phyloP scores from a whole-genome alignment of 108 stramenopile species.

The Parietichytrium sp. region DNA sequence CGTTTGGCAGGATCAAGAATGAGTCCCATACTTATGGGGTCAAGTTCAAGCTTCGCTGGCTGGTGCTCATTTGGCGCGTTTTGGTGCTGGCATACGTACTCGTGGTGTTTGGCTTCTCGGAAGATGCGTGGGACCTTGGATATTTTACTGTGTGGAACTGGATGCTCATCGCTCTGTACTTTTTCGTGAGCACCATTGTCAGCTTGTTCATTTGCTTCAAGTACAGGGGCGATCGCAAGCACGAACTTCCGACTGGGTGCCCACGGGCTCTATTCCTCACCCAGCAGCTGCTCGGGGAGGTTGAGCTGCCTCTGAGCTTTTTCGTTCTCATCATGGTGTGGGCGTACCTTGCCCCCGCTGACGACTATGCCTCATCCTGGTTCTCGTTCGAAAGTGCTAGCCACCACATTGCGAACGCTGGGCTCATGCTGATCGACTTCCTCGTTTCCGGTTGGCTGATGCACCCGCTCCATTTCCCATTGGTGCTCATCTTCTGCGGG shows the following conservation, averaged over 20 bases:
- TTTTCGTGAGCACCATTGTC: not conserved
- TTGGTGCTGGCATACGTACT: not conserved
- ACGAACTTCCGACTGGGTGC: not conserved
- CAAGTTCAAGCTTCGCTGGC: not conserved
- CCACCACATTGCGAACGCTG: not conserved
- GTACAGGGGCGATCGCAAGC: not conserved
- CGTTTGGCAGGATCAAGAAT: not conserved
- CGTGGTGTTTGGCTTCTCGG: not conserved
- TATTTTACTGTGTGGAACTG: constrained; percentile 8
- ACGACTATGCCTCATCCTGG: not conserved
- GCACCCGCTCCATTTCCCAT: not conserved
- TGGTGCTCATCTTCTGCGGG: not conserved
- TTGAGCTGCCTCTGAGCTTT: not conserved
- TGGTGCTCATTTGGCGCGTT: constrained; percentile 4
- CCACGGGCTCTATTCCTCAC: not conserved
- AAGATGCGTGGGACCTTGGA: not conserved
- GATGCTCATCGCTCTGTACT: constrained; percentile 18
- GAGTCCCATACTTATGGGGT: not conserved
- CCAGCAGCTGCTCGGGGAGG: constrained; percentile 16
- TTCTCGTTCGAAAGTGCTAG: not conserved
- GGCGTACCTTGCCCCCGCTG: not conserved
- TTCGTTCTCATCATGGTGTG: constrained; percentile 11
- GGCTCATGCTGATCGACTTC: constrained; percentile 18
- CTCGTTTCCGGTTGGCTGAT: constrained; percentile 4
- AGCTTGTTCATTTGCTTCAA: not conserved